Evolutionary conservation across 805 yeast genomes (phyloP), one percentile per base, ranked within the genome.

Genomic region (Yarrowia osloensis): DNA sequence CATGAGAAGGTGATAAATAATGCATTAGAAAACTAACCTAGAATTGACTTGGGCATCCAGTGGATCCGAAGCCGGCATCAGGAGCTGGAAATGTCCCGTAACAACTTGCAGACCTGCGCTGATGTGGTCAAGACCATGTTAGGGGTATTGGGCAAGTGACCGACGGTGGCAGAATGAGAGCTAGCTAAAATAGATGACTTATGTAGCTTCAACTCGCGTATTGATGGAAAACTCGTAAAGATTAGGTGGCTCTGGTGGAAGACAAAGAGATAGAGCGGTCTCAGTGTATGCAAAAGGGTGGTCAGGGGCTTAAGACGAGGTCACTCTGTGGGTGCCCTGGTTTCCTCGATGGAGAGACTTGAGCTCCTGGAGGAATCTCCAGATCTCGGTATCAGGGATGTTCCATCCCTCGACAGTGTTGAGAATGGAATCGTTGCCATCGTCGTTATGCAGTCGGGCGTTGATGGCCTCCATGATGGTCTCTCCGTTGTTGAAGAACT

Each of bases 1-100:
- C 42, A 39, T n/a, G 12, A 39, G 3, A n/a, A 39, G 42, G 13
- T 39, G 24, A 40, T 57, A 57, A 57, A 39, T 57, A 39, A 57
- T 40, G 63, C 49, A 57, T 57, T 57, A 33, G 12, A 28, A 26
- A 21, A 54, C 63, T 57, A 57, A 57, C 63, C 26, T 28, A 57
- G 63, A 28, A 39, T 57, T 40, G 63, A 57, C 37, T 29, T 39
- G 37, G 49, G 63, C 29, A 40, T 57, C 13, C 49, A 57, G 22
- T 57, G 63, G 63, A 40, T 57, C 63, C 47, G 42, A 39, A 40
- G 63, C 13, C 63, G 63, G 35, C 63, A 57, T 12, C 63, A 39
- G 37, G 63, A 57, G 49, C 63, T 57, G 47, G 63, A 57, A 57
- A 57, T 57, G 63, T 57, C 63, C 31, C 47, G 49, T 7, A 57